Conservation (phyloP, 2,329 filamentous ascomycete species). For the Aureobasidium uvarum region DNA sequence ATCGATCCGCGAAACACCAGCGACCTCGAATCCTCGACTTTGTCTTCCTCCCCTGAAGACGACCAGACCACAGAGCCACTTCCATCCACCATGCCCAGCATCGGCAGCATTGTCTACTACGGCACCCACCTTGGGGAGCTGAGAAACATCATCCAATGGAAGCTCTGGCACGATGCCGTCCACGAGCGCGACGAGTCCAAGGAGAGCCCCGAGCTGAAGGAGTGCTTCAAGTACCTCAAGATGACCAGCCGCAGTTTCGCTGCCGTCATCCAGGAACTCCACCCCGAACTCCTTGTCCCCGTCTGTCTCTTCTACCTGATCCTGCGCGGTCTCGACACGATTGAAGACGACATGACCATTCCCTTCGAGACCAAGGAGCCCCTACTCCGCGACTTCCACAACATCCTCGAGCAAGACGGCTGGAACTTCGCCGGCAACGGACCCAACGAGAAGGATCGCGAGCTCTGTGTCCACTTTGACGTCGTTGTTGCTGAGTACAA, state of each 20-base stretch:
- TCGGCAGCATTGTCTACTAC: constrained; percentile 36
- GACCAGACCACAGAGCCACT: background rate
- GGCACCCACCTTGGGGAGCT: constrained; percentile 39
- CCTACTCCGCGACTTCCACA: constrained; percentile 76
- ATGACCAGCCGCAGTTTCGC: constrained; percentile 90
- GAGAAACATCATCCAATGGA: constrained; percentile 50
- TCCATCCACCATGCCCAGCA: constrained; percentile 27
- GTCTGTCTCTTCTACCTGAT: constrained; percentile 90
- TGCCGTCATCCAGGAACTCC: constrained; percentile 90
- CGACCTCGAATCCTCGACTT: background rate
- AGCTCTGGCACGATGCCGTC: constrained; percentile 93
- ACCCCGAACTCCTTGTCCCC: constrained; percentile 88
- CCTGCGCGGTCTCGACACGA: constrained; percentile 90
- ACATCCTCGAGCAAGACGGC: constrained; percentile 74
- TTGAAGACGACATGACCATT: constrained; percentile 98
- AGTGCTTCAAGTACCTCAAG: constrained; percentile 84
- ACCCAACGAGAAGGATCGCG: constrained; percentile 88
- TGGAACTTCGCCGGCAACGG: constrained; percentile 89
- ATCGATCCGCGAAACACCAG: background rate
- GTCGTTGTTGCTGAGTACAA: constrained; percentile 82
- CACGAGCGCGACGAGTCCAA: constrained; percentile 75
- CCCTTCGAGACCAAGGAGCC: constrained; percentile 78
- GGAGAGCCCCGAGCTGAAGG: constrained; percentile 69
- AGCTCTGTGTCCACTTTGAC: constrained; percentile 90
- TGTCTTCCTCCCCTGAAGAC: background rate